Evolutionary conservation across 768 basidiomycete species (phyloP), one percentile per base, ranked within the genome.

Genomic region (button mushroom (Agaricus bisporus)): DNA sequence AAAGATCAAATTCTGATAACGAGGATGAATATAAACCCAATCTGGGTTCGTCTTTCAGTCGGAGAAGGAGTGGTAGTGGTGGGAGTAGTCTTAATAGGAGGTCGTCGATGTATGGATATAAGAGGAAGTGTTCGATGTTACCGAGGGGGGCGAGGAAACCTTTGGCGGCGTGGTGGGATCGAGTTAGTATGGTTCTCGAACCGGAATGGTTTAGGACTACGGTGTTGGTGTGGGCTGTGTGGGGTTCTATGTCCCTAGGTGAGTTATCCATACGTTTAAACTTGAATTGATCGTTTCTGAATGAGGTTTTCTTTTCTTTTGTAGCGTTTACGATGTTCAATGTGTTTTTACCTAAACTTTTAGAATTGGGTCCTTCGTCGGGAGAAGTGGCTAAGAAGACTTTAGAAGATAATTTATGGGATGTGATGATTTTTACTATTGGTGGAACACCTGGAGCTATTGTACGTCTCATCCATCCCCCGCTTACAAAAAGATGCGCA

Each of bases 241-340:
- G 93, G 93, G 80, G 76, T 52, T 68, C 77, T 1, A 87, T 91
- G 81, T 78, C 86, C 0, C 74, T 92, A 15, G 92, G 90, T 86
- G 57, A 49, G 83, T 62, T 9, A 36, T 10, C 9, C 35, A 9
- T 36, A 2, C 14, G 14, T 15, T 10, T 36, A 36, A 10, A 36
- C n/a, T 12, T 42, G 9, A 4, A 7, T 48, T 46, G 15, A 8
- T 35, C 20, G 42, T n/a, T 57, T 36, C 48, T 57, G 41, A 58
- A 28, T 22, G 22, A 22, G 22, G 22, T 22, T 41, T 37, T 41
- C 20, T 1, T 29, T 43, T n/a, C n/a, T 18, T 51, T 41, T 51
- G 18, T 53, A 89, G 88, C 82, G 0, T 92, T 84, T 61, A 93
- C 90, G 2, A 92, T 95, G 85, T 95, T 95, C 68, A 95, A 95